A percentile compares a stretch with the other conserved stretches of the same genome.
These are phyloP conservation scores for Clavispora asparagi DNA, from an alignment of 805 yeast genomes.

Conservation along the genomic window DNA sequence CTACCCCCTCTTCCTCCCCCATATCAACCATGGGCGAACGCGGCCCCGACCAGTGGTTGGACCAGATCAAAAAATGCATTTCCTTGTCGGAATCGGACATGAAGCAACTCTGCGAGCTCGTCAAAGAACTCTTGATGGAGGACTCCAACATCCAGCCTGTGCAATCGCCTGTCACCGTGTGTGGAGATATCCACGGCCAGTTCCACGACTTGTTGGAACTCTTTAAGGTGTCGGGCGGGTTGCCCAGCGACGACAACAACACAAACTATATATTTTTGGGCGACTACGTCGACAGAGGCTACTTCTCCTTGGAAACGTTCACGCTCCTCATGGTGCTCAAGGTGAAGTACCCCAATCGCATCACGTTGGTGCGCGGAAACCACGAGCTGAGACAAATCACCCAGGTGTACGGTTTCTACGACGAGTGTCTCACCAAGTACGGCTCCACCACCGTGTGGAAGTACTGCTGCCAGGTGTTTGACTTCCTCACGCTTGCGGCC, in stretches of 20 bases:
- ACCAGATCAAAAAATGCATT: conserved; percentile 85
- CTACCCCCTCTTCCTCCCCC: neutral
- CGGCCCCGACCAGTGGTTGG: conserved; percentile 97
- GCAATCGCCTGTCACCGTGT: conserved; percentile 87
- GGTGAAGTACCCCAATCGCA: conserved; percentile 77
- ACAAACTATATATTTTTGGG: conserved; percentile 77
- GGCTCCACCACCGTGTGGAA: conserved; percentile 96
- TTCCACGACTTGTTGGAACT: conserved; percentile 90
- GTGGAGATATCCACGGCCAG: conserved; percentile 98
- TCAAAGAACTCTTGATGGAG: conserved; percentile 92
- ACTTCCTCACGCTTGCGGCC: conserved; percentile 89
- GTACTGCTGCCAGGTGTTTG: conserved; percentile 94
- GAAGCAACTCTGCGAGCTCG: conserved; percentile 94
- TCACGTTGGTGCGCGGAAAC: conserved; percentile 94
- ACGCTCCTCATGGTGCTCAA: conserved; percentile 90
- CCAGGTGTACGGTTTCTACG: conserved; percentile 98
- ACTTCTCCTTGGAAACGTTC: conserved; percentile 89
- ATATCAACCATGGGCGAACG: conserved; percentile 48
- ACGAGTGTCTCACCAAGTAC: conserved; percentile 88
- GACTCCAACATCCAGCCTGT: conserved; percentile 94
- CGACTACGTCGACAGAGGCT: conserved; percentile 98
- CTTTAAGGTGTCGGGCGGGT: conserved; percentile 87
- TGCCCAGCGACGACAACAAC: conserved; percentile 71
- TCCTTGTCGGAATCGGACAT: conserved; percentile 86
- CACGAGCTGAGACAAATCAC: conserved; percentile 97